Evolutionary conservation across 2,329 filamentous ascomycete species (phyloP).

Genomic region (Aspergillus nomiae): DNA sequence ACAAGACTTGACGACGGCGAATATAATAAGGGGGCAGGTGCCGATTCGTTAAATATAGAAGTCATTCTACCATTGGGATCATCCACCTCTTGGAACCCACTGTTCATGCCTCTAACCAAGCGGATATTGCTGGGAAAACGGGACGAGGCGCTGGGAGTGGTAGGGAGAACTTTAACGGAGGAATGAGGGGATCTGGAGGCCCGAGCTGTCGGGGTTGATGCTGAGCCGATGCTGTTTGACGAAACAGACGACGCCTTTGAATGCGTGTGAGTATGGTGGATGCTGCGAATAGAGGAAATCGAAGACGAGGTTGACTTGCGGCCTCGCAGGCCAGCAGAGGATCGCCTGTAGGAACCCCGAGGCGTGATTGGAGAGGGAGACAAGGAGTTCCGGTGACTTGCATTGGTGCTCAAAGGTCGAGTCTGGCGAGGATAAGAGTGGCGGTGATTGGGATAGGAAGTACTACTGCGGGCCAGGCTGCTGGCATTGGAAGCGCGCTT

Average conservation of each 20-base stretch:
- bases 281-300: constrained; percentile 86
- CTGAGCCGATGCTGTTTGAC: constrained; percentile 72
- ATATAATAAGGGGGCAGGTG: constrained; percentile 37
- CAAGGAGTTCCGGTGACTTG: constrained; percentile 67
- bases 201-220: constrained; percentile 67
- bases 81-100: constrained; percentile 28
- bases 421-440: constrained; percentile 43
- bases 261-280: constrained; percentile 85
- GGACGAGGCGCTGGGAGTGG: constrained; percentile 72
- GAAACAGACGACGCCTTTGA: constrained; percentile 95
- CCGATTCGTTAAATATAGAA: constrained; percentile 42
- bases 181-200: constrained; percentile 76
- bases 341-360: constrained; percentile 78
- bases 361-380: constrained; percentile 88
- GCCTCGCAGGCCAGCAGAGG: constrained; percentile 80
- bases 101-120: constrained; percentile 63
- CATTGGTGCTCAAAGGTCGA: constrained; percentile 37
- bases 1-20: constrained; percentile 47
- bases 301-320: constrained; percentile 96
- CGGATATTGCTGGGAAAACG: constrained; percentile 85
- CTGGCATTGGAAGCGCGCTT: constrained; percentile 45
- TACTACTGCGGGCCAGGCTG: constrained; percentile 45
- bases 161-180: constrained; percentile 92
- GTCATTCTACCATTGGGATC: constrained; percentile 28
- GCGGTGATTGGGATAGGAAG: constrained; percentile 45